Evolutionary conservation across 2,329 filamentous ascomycete genomes (phyloP), one percentile per base, ranked within the genome.

Genomic region (Leptosphaerulina australis): DNA sequence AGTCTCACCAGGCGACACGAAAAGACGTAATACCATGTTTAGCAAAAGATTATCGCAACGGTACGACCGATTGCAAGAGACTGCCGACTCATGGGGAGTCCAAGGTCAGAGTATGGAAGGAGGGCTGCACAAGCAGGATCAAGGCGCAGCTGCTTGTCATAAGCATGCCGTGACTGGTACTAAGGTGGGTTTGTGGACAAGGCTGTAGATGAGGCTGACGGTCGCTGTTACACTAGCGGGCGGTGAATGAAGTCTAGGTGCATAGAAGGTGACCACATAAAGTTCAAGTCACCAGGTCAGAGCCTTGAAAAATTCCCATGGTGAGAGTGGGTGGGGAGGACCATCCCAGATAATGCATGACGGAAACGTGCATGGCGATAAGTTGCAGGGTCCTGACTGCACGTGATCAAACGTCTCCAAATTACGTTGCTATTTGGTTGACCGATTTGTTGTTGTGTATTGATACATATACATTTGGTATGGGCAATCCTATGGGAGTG

Each of bases 1-100:
- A 28, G n/a, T 38, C 60, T 29, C 58, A 68, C 66, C 64, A 48
- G 63, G 61, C 45, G 62, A 66, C 11, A 63, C 58, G 48, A 64
- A 67, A 5, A 68, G 53, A 44, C 64, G 55, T 28, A 68, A 28
- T 2, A 64, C 64, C 66, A 70, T 68, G 14, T 28, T 44, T 20
- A 31, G 24, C 24, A 18, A 22, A 31, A 14, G 24, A 30, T 17
- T 28, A 35, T 33, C 22, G 37, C 33, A 14, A 20, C 14, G 7
- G 29, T 20, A 9, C 20, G n/a, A 11, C 20, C 24, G 14, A 8
- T 9, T 5, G 18, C 15, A 21, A 18, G 4, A 12, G 14, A n/a
- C 20, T 20, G 18, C 29, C 2, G 7, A 24, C 31, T 34, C 35
- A 44, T 36, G 22, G 4, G 25, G 8, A 26, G 12, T 7, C 14